These are phyloP conservation scores for Pseudogymnoascus sp. DNA, from an alignment of 2,329 filamentous ascomycete genomes.

Conservation along the genomic window DNA sequence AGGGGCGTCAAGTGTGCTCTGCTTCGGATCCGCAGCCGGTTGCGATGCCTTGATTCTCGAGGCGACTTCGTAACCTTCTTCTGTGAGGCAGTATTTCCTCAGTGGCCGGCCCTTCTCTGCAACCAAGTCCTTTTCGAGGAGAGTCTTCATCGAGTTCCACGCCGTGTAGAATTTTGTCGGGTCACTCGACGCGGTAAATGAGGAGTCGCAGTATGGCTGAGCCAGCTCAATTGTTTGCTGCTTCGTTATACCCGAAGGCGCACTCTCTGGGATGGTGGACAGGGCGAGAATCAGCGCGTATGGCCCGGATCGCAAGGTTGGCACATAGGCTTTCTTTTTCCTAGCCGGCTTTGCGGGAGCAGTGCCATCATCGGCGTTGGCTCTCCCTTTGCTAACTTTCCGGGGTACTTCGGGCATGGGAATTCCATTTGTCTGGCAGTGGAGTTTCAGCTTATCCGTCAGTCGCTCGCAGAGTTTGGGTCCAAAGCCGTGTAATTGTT, in stretches of 20 bases:
- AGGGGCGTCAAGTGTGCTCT: conserved; percentile 14
- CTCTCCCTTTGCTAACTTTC: conserved; percentile 31
- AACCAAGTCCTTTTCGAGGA: conserved; percentile 66
- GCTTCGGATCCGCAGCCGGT: conserved; percentile 22
- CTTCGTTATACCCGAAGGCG: conserved; percentile 56
- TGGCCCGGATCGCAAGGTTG: conserved; percentile 62
- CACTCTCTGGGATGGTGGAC: conserved; percentile 49
- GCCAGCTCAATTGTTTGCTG: conserved; percentile 59
- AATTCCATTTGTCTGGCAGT: conserved; percentile 61
- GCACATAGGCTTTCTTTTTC: conserved; percentile 63
- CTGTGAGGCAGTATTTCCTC: conserved; percentile 63
- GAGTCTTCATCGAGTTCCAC: conserved; percentile 75
- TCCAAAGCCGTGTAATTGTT: conserved; percentile 67
- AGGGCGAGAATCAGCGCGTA: conserved; percentile 67
- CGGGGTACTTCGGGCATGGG: conserved; percentile 57
- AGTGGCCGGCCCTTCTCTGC: conserved; percentile 62
- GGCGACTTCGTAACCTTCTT: conserved; percentile 71
- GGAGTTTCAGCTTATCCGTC: conserved; percentile 49
- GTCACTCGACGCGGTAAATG: conserved; percentile 61
- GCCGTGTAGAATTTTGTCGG: conserved; percentile 68
- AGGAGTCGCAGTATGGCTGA: conserved; percentile 65
- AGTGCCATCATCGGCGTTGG: conserved; percentile 13
- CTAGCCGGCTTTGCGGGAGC: conserved; percentile 46
- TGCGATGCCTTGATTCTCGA: conserved; percentile 51
- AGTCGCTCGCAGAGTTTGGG: conserved; percentile 64